Evolutionary conservation across 2,329 filamentous ascomycete genomes (phyloP).

Genomic region (Pseudogymnoascus sp.): DNA sequence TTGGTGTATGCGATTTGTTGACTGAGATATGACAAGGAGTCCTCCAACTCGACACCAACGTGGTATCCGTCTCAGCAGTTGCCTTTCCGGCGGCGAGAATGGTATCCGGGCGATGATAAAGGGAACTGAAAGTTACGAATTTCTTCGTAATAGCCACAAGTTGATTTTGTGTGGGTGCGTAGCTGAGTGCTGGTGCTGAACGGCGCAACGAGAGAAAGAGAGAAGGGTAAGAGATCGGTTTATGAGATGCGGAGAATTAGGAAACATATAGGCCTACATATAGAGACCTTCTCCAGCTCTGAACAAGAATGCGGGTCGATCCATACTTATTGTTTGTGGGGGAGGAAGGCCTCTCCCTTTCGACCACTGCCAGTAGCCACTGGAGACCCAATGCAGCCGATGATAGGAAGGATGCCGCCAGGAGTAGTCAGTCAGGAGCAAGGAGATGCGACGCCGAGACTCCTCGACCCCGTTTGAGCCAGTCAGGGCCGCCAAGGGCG

Average conservation of each 20-base stretch:
- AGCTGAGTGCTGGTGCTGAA: neutral
- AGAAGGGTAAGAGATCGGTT: neutral
- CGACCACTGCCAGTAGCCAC: neutral
- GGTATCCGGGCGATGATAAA: neutral
- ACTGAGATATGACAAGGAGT: neutral
- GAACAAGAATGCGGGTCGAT: neutral
- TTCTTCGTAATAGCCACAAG: neutral
- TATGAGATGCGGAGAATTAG: neutral
- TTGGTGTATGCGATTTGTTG: neutral
- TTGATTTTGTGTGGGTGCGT: neutral
- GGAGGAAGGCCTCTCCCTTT: neutral
- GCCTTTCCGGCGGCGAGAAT: neutral
- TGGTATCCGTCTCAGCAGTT: neutral
- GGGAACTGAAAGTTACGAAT: neutral
- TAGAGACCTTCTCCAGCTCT: neutral
- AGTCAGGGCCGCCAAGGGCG: neutral
- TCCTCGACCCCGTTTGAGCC: neutral
- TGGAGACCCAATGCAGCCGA: neutral
- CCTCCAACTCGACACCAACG: neutral
- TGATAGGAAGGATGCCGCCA: neutral
- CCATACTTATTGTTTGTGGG: neutral
- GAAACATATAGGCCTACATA: constrained; percentile 2
- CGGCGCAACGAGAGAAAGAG: neutral
- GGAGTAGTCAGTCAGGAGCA: constrained; percentile 1
- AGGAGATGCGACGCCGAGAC: neutral